Conservation (phyloP, 768 basidiomycete genomes). For the Dioszegia crocea region DNA sequence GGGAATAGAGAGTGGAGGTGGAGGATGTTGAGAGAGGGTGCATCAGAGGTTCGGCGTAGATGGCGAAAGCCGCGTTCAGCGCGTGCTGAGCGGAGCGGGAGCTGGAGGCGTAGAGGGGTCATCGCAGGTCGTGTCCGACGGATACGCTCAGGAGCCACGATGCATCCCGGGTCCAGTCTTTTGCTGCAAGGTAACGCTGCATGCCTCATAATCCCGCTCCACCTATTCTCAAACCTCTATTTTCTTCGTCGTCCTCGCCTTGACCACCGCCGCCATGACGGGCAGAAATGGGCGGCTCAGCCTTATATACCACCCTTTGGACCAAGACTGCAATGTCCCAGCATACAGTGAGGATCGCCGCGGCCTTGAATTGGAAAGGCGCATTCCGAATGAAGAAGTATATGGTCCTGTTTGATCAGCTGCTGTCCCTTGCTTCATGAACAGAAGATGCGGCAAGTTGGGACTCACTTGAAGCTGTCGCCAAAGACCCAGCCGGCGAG, state of each 20-base stretch:
- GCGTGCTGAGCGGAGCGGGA: too few species aligned
- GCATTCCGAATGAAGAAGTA: slow-evolving; percentile 46
- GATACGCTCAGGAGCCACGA: too few species aligned
- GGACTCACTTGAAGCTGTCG: slow-evolving; percentile 45
- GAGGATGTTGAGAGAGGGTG: background rate
- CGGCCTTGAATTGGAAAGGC: slow-evolving; percentile 46
- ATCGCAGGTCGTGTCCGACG: too few species aligned
- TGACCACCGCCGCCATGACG: background rate
- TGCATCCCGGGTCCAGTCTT: too few species aligned
- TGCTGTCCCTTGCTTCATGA: background rate
- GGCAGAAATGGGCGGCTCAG: slow-evolving; percentile 20
- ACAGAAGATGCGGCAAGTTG: background rate
- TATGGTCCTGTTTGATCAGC: slow-evolving; percentile 29
- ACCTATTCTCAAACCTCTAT: slow-evolving; percentile 7
- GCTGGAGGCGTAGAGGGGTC: too few species aligned
- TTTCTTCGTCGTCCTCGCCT: slow-evolving; percentile 13
- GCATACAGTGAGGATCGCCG: slow-evolving; percentile 45
- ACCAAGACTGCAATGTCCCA: slow-evolving; percentile 43
- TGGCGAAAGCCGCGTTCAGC: too few species aligned
- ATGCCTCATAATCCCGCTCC: background rate
- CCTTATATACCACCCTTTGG: slow-evolving; percentile 36
- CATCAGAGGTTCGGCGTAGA: background rate
- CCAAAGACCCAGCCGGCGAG: slow-evolving; percentile 48
- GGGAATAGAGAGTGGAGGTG: background rate
- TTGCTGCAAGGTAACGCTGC: background rate